phyloP scores from a whole-genome alignment of 305 asterid species.

The Fraxinus ornus region DNA sequence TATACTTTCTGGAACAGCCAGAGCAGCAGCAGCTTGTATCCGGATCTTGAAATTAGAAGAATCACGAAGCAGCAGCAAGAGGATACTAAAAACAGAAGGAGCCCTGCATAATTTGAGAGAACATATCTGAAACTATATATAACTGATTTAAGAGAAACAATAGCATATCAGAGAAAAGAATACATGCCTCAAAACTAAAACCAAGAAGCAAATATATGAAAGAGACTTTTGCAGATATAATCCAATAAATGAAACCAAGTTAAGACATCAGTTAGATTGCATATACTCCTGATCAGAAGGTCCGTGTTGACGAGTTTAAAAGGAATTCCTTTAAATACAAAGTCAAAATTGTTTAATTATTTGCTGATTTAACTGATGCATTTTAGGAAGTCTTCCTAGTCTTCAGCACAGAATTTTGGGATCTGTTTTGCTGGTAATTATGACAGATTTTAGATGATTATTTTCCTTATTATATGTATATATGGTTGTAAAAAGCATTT shows the following conservation, averaged over 20 bases:
- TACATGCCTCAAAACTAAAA: not conserved
- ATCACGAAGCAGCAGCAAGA: conserved; percentile 81
- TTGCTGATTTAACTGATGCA: not conserved
- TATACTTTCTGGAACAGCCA: conserved; percentile 84
- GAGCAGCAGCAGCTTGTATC: conserved; percentile 98
- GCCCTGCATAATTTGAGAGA: conserved; percentile 61
- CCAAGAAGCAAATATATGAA: not conserved
- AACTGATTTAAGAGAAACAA: not conserved
- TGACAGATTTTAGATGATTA: not conserved
- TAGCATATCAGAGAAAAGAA: conserved; percentile 14
- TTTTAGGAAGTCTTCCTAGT: not conserved
- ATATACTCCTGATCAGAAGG: not conserved
- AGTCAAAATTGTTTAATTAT: not conserved
- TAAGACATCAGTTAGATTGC: not conserved
- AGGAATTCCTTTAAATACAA: not conserved
- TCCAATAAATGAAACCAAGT: not conserved
- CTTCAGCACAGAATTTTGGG: not conserved
- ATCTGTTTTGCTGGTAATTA: not conserved
- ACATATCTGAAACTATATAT: conserved; percentile 11
- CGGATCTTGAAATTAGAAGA: conserved; percentile 90
- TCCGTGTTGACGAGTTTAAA: not conserved
- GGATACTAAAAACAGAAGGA: conserved; percentile 78
- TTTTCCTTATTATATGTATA: not conserved
- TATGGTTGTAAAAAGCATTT: not conserved
- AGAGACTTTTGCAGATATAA: not conserved